Base-by-base conservation (phyloP, 768 basidiomycete species). In the Neoboletus subvelutipes region DNA sequence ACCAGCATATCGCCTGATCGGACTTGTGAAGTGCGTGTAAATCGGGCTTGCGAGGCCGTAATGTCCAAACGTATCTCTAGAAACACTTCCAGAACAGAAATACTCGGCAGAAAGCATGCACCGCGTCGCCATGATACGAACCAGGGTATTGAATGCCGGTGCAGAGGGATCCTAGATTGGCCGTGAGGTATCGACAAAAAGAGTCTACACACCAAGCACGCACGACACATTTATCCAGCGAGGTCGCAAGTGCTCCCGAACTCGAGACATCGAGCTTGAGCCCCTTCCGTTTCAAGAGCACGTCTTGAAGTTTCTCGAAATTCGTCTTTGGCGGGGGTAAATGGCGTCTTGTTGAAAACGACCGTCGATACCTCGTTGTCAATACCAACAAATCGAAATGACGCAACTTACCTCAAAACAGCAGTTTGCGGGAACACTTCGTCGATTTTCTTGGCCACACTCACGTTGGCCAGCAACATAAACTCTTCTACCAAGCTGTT, bases 91-190 rank as follows among this genome's bases (percentile, higher is more conserved):
- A 0, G 95, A 91, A 69, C 91, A 93, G 76, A 98, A 98, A 72
- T 99, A 99, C 71, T 99, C 97, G 20, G 97, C 97, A 0, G 95
- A 88, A 26, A 98, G 80, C 97, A 99, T 99, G 71, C 97, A 98
- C 31, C 97, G 80, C 4, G 96, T 98, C 3, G 97, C 95, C 95
- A 99, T 98, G 72, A 99, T 98, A 41, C 97, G 87, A 37, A 99
- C 96, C 18, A 98, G 83, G 0, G 94, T 98, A 65, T 98, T 99
- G 80, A 99, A 98, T 1, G 92, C 86, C 0, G 94, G 91, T 64
- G 93, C 85, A 18, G 74, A 71, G 0, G 88, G 80, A 67, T 97
- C 94, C 94, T 95, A 39, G 20, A 28, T 43, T 29, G 34, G 15
- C 49, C 55, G 24, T 67, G 45, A 45, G 52, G 5, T 9, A 36